Conservation (phyloP, 495 filamentous ascomycete species). For the Neurospora sp. region DNA sequence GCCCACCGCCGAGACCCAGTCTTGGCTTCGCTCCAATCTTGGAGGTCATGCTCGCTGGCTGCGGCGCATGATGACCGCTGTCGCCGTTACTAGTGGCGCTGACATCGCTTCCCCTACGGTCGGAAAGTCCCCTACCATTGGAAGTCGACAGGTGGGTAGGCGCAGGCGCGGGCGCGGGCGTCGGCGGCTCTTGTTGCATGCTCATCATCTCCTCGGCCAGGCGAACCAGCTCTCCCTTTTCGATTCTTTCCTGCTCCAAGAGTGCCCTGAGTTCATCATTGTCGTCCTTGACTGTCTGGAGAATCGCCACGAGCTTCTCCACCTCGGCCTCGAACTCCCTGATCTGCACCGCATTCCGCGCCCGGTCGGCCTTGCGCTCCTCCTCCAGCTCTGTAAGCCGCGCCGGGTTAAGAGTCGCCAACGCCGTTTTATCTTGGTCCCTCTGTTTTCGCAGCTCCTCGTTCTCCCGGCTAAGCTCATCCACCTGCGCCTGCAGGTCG, state of each 20-base stretch:
- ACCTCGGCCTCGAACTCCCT: conserved; percentile 55
- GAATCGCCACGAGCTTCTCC: conserved; percentile 57
- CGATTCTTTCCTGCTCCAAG: conserved; percentile 68
- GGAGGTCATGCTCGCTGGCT: not conserved
- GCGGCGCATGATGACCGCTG: not conserved
- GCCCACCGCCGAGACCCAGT: not conserved
- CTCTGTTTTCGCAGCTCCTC: conserved; percentile 57
- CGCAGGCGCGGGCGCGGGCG: conserved; percentile 6
- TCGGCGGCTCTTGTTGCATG: conserved; percentile 27
- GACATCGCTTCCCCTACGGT: not conserved
- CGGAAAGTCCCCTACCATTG: not conserved
- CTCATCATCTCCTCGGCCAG: conserved; percentile 84
- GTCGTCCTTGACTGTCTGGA: conserved; percentile 53
- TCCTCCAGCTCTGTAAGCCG: conserved; percentile 35
- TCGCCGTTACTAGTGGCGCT: not conserved
- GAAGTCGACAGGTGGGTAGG: conserved; percentile 12
- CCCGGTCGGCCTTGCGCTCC: conserved; percentile 39
- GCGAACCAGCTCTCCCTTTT: conserved; percentile 90
- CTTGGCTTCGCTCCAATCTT: not conserved
- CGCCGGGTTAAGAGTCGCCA: conserved; percentile 43
- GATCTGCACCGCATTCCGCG: conserved; percentile 41
- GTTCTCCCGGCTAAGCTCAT: conserved; percentile 57
- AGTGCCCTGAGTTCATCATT: conserved; percentile 53
- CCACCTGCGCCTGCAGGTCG: conserved; percentile 61
- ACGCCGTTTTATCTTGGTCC: conserved; percentile 25